Conservation (phyloP, 345 rosid species). For the Aethionema arabicum region DNA sequence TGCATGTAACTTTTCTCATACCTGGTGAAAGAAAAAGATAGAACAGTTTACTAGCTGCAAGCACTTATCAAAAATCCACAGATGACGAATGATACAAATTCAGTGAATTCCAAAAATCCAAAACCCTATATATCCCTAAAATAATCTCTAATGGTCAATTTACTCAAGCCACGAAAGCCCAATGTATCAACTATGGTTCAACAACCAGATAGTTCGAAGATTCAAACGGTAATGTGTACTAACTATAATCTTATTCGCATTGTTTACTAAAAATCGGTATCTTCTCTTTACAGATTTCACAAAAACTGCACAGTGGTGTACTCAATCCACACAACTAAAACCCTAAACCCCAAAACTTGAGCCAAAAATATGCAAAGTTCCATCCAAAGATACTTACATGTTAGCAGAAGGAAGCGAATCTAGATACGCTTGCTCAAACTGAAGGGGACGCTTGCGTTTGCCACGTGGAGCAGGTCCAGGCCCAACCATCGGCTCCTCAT, state of each 20-base stretch:
- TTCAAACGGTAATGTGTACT: background rate
- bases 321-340: constrained; percentile 12
- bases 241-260: background rate
- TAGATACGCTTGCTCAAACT: constrained; percentile 87
- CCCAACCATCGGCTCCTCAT: constrained; percentile 57
- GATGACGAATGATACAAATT: background rate
- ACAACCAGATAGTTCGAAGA: too few relatives aligned
- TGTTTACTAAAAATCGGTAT: background rate
- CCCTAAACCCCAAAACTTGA: constrained; percentile 25
- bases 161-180: background rate
- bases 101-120: background rate
- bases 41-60: background rate
- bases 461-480: constrained; percentile 75
- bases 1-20: constrained; percentile 98
- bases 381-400: constrained; percentile 45
- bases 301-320: background rate
- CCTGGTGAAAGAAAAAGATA: constrained; percentile 42
- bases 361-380: background rate
- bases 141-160: background rate
- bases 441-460: constrained; percentile 88
- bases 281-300: background rate
- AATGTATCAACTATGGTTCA: background rate
- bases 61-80: background rate
- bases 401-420: constrained; percentile 89
- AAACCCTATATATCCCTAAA: too few relatives aligned